A percentile compares a stretch with the other conserved stretches of the same genome.
phyloP scores from a whole-genome alignment of 2,329 filamentous ascomycete genomes.

The Thielaviopsis punctulata region DNA sequence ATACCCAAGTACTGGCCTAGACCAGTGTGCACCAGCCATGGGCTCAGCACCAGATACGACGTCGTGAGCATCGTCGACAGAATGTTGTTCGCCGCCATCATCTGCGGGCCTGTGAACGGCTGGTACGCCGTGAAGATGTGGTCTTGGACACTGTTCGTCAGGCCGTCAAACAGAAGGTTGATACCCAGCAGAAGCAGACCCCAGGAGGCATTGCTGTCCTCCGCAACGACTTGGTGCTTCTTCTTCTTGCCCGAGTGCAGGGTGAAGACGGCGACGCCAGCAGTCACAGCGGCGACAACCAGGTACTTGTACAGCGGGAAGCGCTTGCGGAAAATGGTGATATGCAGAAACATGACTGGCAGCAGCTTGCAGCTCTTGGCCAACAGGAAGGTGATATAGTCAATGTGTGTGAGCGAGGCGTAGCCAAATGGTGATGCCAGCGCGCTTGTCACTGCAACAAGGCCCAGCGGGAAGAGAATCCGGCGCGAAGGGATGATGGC shows the following conservation, averaged over 20 bases:
- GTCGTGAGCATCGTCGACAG: slow-evolving; percentile 66
- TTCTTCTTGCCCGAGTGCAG: slow-evolving; percentile 54
- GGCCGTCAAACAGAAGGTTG: slow-evolving; percentile 86
- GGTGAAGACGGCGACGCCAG: slow-evolving; percentile 88
- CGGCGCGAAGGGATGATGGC: slow-evolving; percentile 59
- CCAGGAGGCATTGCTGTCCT: slow-evolving; percentile 49
- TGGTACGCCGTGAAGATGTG: slow-evolving; percentile 71
- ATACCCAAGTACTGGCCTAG: slow-evolving; percentile 49
- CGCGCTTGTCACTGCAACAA: slow-evolving; percentile 75
- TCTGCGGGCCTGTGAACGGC: slow-evolving; percentile 80
- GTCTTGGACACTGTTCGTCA: slow-evolving; percentile 94
- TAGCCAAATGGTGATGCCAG: slow-evolving; percentile 94
- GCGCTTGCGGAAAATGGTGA: slow-evolving; percentile 72
- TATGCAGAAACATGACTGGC: slow-evolving; percentile 94
- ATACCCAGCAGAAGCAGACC: slow-evolving; percentile 70
- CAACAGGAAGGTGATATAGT: slow-evolving; percentile 95
- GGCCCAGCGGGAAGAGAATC: slow-evolving; percentile 61
- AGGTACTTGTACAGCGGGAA: slow-evolving; percentile 96
- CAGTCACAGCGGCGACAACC: slow-evolving; percentile 78
- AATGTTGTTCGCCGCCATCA: slow-evolving; percentile 98
- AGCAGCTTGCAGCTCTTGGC: slow-evolving; percentile 97
- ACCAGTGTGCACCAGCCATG: slow-evolving; percentile 56
- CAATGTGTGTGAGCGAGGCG: slow-evolving; percentile 78
- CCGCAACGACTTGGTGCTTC: slow-evolving; percentile 24
- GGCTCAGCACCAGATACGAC: slow-evolving; percentile 58